phyloP scores from a whole-genome alignment of 2,329 filamentous ascomycete species.

The Fusarium haematococcum region DNA sequence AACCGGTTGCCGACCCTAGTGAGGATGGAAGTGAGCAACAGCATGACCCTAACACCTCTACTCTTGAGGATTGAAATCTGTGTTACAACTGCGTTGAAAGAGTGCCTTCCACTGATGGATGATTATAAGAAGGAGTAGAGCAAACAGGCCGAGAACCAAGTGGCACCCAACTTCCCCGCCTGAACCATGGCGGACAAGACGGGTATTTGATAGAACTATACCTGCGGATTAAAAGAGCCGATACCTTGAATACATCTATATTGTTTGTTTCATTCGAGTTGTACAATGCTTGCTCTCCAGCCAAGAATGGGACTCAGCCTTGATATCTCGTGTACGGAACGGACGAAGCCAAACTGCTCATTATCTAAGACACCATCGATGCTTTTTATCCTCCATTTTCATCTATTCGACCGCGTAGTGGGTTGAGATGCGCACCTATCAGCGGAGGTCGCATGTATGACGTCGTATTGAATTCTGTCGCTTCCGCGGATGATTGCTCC shows the following conservation, averaged over 20 bases:
- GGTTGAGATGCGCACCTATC: background rate
- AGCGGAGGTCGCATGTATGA: background rate
- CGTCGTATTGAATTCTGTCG: background rate
- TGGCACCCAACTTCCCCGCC: background rate
- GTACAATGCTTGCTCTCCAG: fast-evolving
- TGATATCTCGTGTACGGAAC: background rate
- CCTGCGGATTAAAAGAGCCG: background rate
- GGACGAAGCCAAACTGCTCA: background rate
- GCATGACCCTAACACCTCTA: no score
- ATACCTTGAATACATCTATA: background rate
- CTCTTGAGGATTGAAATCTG: no score
- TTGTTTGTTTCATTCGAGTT: background rate
- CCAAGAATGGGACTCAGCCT: background rate
- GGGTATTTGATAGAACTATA: background rate
- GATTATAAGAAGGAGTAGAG: background rate
- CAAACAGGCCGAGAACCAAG: background rate
- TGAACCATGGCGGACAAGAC: background rate
- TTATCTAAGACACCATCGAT: background rate
- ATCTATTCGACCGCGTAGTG: background rate
- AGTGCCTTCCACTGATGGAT: background rate
- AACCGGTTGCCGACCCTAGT: no score
- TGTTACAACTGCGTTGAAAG: background rate
- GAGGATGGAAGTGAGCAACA: no score
- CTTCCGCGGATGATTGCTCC: background rate
- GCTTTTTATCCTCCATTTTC: background rate